phyloP scores from a whole-genome alignment of 2,329 filamentous ascomycete species.

The Xylariaceae sp. region DNA sequence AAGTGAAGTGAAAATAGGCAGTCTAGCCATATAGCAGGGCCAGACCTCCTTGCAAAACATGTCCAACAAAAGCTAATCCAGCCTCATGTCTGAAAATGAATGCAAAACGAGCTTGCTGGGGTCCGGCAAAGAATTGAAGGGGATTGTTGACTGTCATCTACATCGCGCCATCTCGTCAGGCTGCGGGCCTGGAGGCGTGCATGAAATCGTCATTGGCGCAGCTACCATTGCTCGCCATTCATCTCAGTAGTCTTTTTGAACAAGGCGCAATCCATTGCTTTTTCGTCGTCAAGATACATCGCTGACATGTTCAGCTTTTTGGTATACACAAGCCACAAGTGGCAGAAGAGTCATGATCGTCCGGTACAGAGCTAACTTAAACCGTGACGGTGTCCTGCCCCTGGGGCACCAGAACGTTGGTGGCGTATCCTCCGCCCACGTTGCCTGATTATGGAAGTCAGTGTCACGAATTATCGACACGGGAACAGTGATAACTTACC shows the following conservation, averaged over 20 bases:
- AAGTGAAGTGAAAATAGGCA: slow-evolving; percentile 22
- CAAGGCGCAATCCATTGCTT: slow-evolving; percentile 5
- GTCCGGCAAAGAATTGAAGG: slow-evolving; percentile 26
- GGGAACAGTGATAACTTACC: slow-evolving; percentile 51
- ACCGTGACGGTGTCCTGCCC: slow-evolving; percentile 29
- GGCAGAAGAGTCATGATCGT: too few species aligned
- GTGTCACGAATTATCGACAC: background rate
- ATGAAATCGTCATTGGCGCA: slow-evolving; percentile 19
- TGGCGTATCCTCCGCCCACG: slow-evolving; percentile 45
- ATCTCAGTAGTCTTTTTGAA: slow-evolving; percentile 7
- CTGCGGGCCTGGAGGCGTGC: slow-evolving; percentile 10
- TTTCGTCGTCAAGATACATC: slow-evolving; percentile 8
- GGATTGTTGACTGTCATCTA: slow-evolving; percentile 9
- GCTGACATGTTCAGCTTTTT: slow-evolving; percentile 1
- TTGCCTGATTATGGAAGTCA: slow-evolving; percentile 40
- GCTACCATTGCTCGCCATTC: slow-evolving; percentile 11
- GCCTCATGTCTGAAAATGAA: slow-evolving; percentile 12
- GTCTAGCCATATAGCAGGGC: slow-evolving; percentile 19
- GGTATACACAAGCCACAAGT: slow-evolving; percentile 17
- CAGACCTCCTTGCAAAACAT: slow-evolving; percentile 15
- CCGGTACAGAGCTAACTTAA: slow-evolving; percentile 11
- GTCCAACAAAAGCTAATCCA: slow-evolving; percentile 12
- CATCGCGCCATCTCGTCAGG: slow-evolving; percentile 9
- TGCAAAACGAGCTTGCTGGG: slow-evolving; percentile 13
- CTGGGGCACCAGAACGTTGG: slow-evolving; percentile 45